Evolutionary conservation across 352 stramenopile genomes (phyloP).

Genomic region (Peronospora destructor): DNA sequence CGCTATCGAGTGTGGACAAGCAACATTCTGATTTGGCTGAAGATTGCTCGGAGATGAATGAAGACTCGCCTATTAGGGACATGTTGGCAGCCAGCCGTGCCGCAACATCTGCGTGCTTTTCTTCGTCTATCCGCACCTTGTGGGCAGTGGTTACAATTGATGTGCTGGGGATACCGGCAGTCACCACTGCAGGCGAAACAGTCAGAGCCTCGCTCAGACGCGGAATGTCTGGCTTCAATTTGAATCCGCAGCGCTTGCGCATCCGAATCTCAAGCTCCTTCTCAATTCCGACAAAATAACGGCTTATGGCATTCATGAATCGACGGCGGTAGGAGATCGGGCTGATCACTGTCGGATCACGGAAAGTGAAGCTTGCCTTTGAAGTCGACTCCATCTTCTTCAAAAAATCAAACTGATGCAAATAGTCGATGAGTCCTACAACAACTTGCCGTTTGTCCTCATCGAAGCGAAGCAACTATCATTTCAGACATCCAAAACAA

Average conservation of each 20-base stretch:
- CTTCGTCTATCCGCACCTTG: slow-evolving; percentile 11
- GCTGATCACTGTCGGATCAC: slow-evolving; percentile 79
- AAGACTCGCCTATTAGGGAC: slow-evolving; percentile 23
- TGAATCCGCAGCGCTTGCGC: slow-evolving; percentile 36
- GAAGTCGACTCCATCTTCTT: slow-evolving; percentile 88
- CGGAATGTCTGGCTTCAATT: slow-evolving; percentile 17
- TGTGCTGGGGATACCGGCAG: slow-evolving; percentile 3
- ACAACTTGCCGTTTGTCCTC: slow-evolving; percentile 69
- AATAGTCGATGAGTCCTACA: slow-evolving; percentile 78
- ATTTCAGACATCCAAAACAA: slow-evolving; percentile 4
- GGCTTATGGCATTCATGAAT: slow-evolving; percentile 79
- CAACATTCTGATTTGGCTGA: slow-evolving; percentile 24
- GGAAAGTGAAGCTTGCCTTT: slow-evolving; percentile 77
- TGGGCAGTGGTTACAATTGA: slow-evolving; percentile 2
- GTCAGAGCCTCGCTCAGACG: slow-evolving; percentile 1
- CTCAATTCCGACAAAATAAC: slow-evolving; percentile 78
- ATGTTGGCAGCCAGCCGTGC: slow-evolving; percentile 29
- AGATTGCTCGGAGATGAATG: slow-evolving; percentile 3
- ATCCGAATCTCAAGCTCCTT: slow-evolving; percentile 66
- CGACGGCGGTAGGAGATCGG: slow-evolving; percentile 69
- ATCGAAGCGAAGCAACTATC: slow-evolving; percentile 72
- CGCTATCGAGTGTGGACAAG: slow-evolving; percentile 27
- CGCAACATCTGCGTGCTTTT: slow-evolving; percentile 28
- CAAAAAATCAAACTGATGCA: slow-evolving; percentile 85
- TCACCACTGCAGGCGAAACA: neutral